Evolutionary conservation across 345 rosid species (phyloP).

Genomic region (Adansonia digitata): DNA sequence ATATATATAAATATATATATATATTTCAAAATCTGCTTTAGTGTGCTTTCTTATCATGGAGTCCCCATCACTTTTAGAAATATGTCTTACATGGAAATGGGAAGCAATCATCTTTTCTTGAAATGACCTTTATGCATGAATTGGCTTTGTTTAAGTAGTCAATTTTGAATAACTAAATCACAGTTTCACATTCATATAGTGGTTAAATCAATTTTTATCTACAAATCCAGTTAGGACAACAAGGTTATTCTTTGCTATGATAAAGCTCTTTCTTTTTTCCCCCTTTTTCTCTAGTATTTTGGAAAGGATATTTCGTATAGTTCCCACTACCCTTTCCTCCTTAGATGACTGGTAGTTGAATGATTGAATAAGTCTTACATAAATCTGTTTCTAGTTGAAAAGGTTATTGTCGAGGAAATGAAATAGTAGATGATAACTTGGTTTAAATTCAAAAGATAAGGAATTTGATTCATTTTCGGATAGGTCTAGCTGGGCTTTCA

Average conservation of each 20-base stretch:
- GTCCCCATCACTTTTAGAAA: conserved; percentile 32
- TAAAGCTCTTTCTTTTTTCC: neutral
- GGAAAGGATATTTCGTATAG: no score
- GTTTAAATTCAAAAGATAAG: neutral
- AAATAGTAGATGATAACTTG: neutral
- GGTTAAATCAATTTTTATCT: neutral
- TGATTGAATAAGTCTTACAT: neutral
- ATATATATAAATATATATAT: no score
- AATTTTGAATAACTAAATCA: neutral
- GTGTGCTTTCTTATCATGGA: conserved; percentile 37
- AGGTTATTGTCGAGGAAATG: neutral
- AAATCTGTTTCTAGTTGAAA: neutral
- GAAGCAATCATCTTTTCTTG: conserved; percentile 20
- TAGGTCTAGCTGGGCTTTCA: conserved; percentile 29
- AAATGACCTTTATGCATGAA: conserved; percentile 16
- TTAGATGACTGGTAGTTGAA: neutral
- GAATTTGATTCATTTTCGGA: conserved; percentile 8
- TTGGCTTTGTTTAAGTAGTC: neutral
- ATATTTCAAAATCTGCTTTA: conserved; percentile 32
- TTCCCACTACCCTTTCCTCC: no score
- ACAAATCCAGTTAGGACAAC: neutral
- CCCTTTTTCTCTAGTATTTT: neutral
- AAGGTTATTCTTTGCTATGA: neutral
- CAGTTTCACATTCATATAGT: neutral
- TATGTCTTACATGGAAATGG: conserved; percentile 41